Evolutionary conservation across 257 asterid genomes (phyloP).

Genomic region (Echites panduratus): DNA sequence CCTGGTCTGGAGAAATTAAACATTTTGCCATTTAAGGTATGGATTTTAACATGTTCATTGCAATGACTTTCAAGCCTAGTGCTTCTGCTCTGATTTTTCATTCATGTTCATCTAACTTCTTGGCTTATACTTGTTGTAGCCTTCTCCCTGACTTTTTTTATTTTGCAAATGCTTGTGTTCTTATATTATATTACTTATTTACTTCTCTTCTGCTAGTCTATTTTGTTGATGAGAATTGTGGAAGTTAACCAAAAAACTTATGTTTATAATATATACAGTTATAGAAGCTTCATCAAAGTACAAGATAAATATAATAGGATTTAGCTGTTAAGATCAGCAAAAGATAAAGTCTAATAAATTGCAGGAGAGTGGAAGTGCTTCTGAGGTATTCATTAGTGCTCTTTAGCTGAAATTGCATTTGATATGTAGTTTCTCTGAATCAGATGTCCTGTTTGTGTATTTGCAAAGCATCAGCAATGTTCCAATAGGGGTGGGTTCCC

Average conservation of each 20-base stretch:
- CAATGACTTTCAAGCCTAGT: not conserved
- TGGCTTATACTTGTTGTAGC: not conserved
- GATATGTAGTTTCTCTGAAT: not conserved
- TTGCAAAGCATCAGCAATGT: not conserved
- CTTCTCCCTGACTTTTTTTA: not conserved
- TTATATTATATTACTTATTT: too few species aligned
- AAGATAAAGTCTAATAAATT: not conserved
- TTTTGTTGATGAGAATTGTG: not conserved
- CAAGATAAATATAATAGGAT: not conserved
- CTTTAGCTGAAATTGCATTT: not conserved
- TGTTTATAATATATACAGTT: not conserved
- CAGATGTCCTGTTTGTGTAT: not conserved
- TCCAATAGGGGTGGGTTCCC: not conserved
- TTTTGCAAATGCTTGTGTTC: not conserved
- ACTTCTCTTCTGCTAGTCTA: not conserved
- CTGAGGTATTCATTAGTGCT: not conserved
- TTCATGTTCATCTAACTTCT: not conserved
- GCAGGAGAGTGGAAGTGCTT: not conserved
- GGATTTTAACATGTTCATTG: not conserved
- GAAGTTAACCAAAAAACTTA: not conserved
- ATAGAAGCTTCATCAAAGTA: not conserved
- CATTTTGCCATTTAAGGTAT: conserved; percentile 77
- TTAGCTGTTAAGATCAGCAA: not conserved
- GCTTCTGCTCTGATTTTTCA: not conserved
- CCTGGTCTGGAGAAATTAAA: conserved; percentile 77